Percentiles rank a stretch among this genome's conserved stretches.
phyloP scores from a whole-genome alignment of 331 rosid genomes.

The Saraca asoca region DNA sequence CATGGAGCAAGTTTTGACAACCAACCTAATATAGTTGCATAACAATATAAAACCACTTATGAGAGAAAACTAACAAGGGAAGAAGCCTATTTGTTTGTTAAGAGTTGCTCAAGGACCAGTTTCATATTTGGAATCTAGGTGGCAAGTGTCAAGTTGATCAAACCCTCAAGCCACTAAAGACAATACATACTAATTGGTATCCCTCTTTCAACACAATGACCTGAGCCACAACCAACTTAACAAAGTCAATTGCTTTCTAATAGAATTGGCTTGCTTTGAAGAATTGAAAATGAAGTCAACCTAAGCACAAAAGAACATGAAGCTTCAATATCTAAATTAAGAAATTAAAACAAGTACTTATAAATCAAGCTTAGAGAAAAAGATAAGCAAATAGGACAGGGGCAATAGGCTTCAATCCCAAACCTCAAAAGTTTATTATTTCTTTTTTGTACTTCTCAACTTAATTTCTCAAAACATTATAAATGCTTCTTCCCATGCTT shows the following conservation, averaged over 20 bases:
- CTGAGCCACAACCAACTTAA: no score
- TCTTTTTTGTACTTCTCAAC: conserved; percentile 16
- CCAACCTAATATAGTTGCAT: no score
- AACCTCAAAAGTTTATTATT: neutral
- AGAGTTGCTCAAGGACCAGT: no score
- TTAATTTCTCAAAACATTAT: conserved; percentile 15
- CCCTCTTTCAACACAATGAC: no score
- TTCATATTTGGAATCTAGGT: no score
- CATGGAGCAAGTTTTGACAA: no score
- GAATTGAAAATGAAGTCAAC: conserved; percentile 93
- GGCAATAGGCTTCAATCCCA: neutral
- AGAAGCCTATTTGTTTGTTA: no score
- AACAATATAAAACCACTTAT: no score
- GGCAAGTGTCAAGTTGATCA: no score
- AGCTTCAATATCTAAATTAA: conserved; percentile 24
- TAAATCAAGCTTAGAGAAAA: conserved; percentile 20
- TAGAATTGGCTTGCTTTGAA: conserved; percentile 79
- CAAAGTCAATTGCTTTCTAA: conserved; percentile 81
- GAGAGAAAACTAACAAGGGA: no score
- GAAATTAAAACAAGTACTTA: conserved; percentile 12
- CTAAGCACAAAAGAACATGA: conserved; percentile 41
- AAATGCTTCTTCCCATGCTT: neutral
- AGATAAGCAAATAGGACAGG: neutral
- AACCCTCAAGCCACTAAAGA: no score
- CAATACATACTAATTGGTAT: no score